Evolutionary conservation across 768 basidiomycete genomes (phyloP), one percentile per base, ranked within the genome.

Genomic region (Suillus variegatus): DNA sequence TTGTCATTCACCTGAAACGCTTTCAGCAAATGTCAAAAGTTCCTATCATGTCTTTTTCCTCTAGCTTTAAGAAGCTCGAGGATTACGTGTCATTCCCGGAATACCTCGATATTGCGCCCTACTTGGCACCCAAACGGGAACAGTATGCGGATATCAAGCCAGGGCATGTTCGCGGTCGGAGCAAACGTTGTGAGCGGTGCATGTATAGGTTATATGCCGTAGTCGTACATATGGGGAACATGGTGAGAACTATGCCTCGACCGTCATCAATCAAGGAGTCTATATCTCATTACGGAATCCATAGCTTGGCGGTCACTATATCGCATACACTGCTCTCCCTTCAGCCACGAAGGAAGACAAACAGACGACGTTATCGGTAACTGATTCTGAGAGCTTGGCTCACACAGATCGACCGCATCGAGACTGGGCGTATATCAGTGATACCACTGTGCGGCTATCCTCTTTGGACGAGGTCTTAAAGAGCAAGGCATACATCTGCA

Each of bases 371-470:
- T 25, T 68, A 7, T 55, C 25, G 58, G 58, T 43, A 6, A 43
- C 41, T 32, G 67, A 66, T 44, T 52, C 58, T 38, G 70, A 69
- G 47, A 73, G 66, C 43, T 49, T 51, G 0, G 46, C 54, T 16
- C 65, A 36, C 65, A 65, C 9, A 28, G 68, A 60, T 22, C 67
- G 32, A 38, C 60, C 62, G 4, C 40, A 66, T 32, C 64, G 94
- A 51, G 87, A 92, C 66, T 98, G 96, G 96, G 93, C 92, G 55
- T 96, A 91, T 74, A 89, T 97, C 76, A 95, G 94, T 70, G 96
- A 98, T 73, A 93, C 92, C 3, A 79, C 86, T 54, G 94, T 98
- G n/a, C 83, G 91, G 54, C 79, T 92, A 55, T 86, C 91, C 12
- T 86, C 89, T 51, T 75, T 97, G 57, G 93, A 95, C 52, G 96